Base-by-base conservation (phyloP, 2,329 filamentous ascomycete genomes). In the Ampelomyces quisqualis region DNA sequence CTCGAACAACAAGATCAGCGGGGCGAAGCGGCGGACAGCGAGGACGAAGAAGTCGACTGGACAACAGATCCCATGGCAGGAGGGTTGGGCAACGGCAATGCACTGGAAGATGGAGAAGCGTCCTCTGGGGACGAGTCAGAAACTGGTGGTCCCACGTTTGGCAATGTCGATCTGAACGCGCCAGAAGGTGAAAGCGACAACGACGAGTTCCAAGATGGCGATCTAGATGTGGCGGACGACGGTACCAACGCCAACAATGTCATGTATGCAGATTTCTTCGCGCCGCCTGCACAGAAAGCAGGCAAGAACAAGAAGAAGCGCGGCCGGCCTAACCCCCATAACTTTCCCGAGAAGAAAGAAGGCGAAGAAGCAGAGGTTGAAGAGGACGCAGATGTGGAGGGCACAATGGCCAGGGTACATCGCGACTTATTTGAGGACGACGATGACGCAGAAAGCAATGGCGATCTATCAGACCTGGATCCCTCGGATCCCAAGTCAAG, bases 181-280 rank as follows among this genome's bases (percentile, higher is more conserved):
- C 82, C 85, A 2, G 84, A 88, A 53, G 87, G 88, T 20, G 81
- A 69, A 2, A 80, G 79, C 40, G 82, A 87, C 22, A 85, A 89
- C 43, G 76, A 78, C 8, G 73, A 72, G 24, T 68, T 78, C 18
- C 80, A 81, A 11, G 77, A 78, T 10, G 79, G 80, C 30, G 80
- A 75, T 10, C 64, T 76, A 49, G 71, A 73, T 36, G 71, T 58
- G 22, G 55, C 77, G 26, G 77, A 78, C 35, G 79, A 78, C 33
- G 73, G 77, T 50, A 74, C 77, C 49, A 94, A 95, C 58, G 90
- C 90, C 34, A 95, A 95, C 64, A 85, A 90, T 48, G 77, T 96
- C 58, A 89, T 85, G 71, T 97, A 95, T 69, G 84, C 85, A 47
- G 90, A 97, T 67, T 97, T 96, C 72, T 97, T 96, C 60, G 89